Percentiles rank a stretch among this genome's conserved stretches.
phyloP scores from a whole-genome alignment of 495 filamentous ascomycete genomes.

The Pyrenula massariospora region DNA sequence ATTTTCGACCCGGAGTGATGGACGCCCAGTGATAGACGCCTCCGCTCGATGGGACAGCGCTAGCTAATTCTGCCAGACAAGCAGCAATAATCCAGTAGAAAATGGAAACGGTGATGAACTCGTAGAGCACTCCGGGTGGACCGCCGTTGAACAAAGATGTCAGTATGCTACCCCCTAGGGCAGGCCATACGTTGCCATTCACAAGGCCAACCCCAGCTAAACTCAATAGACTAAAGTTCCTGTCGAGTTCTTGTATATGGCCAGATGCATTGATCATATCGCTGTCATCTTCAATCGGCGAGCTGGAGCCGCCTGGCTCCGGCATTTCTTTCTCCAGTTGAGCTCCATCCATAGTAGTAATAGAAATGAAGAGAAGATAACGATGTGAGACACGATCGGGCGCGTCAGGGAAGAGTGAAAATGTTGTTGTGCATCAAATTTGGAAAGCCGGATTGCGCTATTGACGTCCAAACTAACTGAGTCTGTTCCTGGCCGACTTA shows the following conservation, averaged over 20 bases:
- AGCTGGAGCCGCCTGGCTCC: no score
- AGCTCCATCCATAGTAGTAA: background rate
- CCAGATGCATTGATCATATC: conserved; percentile 31
- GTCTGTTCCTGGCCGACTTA: no score
- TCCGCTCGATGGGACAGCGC: conserved; percentile 68
- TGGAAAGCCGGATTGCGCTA: no score
- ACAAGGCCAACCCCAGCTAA: conserved; percentile 36
- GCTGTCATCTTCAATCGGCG: no score
- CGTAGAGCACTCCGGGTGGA: conserved; percentile 38
- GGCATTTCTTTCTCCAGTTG: no score
- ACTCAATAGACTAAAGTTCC: conserved; percentile 36
- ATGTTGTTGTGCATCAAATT: no score
- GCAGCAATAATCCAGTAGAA: conserved; percentile 42
- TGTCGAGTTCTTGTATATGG: conserved; percentile 37
- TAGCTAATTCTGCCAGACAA: conserved; percentile 62
- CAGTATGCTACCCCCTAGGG: conserved; percentile 26
- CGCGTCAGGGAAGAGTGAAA: no score
- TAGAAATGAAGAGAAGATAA: background rate
- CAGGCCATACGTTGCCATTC: conserved; percentile 42
- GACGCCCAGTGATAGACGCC: conserved; percentile 10
- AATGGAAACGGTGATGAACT: conserved; percentile 36
- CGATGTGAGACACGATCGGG: no score
- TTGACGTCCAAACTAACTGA: no score
- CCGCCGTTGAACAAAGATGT: conserved; percentile 34
- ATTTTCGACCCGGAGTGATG: conserved; percentile 58